phyloP scores from a whole-genome alignment of 2,329 filamentous ascomycete species.

The Penicillium fuscoglaucum region DNA sequence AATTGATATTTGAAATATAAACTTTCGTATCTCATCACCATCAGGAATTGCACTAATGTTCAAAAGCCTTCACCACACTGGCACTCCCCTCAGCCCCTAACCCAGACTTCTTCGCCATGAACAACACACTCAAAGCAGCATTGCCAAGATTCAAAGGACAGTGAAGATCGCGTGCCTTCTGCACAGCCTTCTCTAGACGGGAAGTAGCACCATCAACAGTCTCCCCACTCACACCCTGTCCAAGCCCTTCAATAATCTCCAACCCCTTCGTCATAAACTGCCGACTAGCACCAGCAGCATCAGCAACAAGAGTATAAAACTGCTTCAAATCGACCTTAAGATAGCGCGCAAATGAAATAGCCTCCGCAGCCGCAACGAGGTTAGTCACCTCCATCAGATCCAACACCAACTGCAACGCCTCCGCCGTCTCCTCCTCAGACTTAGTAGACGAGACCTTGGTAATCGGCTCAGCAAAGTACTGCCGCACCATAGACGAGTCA shows the following conservation, averaged over 20 bases:
- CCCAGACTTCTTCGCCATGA: constrained; percentile 35
- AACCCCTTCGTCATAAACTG: constrained; percentile 45
- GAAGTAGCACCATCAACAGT: constrained; percentile 40
- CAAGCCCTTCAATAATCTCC: constrained; percentile 39
- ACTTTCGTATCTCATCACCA: neutral
- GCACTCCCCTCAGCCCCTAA: constrained; percentile 32
- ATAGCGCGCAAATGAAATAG: constrained; percentile 49
- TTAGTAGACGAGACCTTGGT: constrained; percentile 37
- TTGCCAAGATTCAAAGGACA: constrained; percentile 43
- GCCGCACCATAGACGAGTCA: constrained; percentile 57
- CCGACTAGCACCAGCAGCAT: constrained; percentile 50
- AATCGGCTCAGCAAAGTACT: constrained; percentile 50
- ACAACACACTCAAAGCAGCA: constrained; percentile 38
- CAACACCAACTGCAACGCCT: constrained; percentile 43
- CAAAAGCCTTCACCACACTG: constrained; percentile 38
- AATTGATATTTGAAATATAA: neutral
- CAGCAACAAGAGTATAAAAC: constrained; percentile 50
- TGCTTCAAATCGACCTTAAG: constrained; percentile 48
- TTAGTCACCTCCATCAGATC: constrained; percentile 51
- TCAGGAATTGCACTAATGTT: constrained; percentile 11
- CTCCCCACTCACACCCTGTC: constrained; percentile 25
- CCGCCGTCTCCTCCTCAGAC: constrained; percentile 34
- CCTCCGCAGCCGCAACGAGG: constrained; percentile 52
- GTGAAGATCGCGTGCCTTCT: constrained; percentile 43
- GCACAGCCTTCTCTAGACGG: constrained; percentile 45